These are phyloP conservation scores for Coemansia sp. DNA, from an alignment of 192 early-diverging fungal species.

Conservation along the genomic window DNA sequence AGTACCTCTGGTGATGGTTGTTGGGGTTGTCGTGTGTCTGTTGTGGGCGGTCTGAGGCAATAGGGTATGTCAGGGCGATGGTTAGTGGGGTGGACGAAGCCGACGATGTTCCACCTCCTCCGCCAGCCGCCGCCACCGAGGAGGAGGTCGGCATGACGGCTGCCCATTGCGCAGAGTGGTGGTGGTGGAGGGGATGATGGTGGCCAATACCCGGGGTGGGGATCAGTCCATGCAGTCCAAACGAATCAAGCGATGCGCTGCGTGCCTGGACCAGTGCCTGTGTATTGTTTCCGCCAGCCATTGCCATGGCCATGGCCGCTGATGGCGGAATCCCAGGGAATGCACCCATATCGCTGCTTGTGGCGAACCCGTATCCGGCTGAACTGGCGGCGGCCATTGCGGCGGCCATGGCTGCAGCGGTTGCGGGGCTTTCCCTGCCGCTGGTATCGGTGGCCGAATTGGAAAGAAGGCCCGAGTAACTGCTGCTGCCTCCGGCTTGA, in stretches of 20 bases:
- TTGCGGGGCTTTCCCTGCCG: not conserved
- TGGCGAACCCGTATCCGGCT: conserved; percentile 6
- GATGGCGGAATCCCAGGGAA: conserved; percentile 8
- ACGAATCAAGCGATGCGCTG: conserved; percentile 5
- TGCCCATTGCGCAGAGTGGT: not conserved
- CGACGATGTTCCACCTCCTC: too few relatives aligned
- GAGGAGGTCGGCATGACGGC: not conserved
- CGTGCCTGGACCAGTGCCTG: conserved; percentile 2
- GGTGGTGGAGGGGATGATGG: not conserved
- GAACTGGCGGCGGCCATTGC: conserved; percentile 13
- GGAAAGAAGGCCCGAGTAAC: not conserved
- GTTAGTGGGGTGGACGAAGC: not conserved
- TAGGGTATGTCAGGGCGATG: not conserved
- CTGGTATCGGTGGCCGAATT: not conserved
- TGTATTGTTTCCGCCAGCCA: not conserved
- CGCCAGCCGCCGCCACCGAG: not conserved
- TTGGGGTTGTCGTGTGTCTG: not conserved
- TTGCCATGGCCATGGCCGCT: conserved; percentile 7
- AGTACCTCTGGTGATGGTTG: not conserved
- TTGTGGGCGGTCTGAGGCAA: not conserved
- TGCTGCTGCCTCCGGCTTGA: not conserved
- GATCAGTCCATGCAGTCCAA: conserved; percentile 15
- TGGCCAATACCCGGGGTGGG: conserved; percentile 9
- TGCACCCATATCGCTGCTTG: conserved; percentile 18
- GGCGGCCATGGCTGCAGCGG: conserved; percentile 7